These are phyloP conservation scores for Zygoascus meyerae DNA, from an alignment of 1,139 yeast genomes.

Conservation along the genomic window DNA sequence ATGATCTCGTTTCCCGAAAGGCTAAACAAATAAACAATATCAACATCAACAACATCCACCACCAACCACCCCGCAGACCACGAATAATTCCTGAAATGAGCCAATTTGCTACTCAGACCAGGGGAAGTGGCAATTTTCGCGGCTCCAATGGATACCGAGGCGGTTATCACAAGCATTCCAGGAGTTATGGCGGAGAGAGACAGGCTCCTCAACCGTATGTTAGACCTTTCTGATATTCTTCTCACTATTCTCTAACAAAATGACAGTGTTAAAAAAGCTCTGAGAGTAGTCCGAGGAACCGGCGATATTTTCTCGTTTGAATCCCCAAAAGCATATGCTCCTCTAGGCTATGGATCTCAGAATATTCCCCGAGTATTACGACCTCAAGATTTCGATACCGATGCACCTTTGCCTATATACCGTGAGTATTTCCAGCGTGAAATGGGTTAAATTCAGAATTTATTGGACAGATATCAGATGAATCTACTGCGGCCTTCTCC, in stretches of 20 bases:
- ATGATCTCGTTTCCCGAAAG: no score
- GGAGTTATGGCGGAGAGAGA: slow-evolving; percentile 2
- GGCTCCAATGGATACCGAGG: neutral
- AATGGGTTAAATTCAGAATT: no score
- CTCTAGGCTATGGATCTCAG: slow-evolving; percentile 27
- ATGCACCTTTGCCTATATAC: slow-evolving; percentile 25
- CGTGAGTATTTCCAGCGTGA: slow-evolving; percentile 16
- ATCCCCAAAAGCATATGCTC: slow-evolving; percentile 30
- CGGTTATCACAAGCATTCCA: neutral
- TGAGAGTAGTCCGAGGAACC: slow-evolving; percentile 3
- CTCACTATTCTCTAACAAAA: neutral
- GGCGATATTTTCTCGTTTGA: slow-evolving; percentile 25
- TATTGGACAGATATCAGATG: no score
- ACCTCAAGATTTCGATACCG: slow-evolving; percentile 26
- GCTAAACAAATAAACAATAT: no score
- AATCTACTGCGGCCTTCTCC: no score
- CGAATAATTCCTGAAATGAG: no score
- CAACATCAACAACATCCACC: no score
- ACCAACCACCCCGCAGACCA: no score
- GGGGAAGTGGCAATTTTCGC: neutral
- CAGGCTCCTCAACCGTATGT: slow-evolving; percentile 1
- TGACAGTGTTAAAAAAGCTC: neutral
- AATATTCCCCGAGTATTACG: slow-evolving; percentile 20
- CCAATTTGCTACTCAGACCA: no score
- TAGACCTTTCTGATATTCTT: neutral